phyloP scores from a whole-genome alignment of 257 asterid genomes.

The Henckelia pumila region DNA sequence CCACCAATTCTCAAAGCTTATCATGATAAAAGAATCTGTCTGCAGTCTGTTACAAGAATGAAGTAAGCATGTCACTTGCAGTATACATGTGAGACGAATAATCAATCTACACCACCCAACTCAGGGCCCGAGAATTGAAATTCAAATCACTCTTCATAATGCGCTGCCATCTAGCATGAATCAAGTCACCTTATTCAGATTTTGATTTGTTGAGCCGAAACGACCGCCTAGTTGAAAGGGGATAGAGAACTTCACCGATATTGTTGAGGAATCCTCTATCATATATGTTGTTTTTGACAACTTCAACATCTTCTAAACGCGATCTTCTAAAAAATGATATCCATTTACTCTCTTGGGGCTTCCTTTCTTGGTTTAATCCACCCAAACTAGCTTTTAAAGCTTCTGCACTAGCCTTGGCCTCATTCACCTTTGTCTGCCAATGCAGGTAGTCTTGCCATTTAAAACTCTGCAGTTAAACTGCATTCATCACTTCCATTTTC shows the following conservation, averaged over 20 bases:
- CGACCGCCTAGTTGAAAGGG: slow-evolving; percentile 68
- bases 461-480: slow-evolving; percentile 56
- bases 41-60: not conserved
- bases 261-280: slow-evolving; percentile 68
- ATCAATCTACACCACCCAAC: not conserved
- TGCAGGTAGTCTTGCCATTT: slow-evolving; percentile 88
- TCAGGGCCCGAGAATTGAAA: not conserved
- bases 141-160: slow-evolving; percentile 9
- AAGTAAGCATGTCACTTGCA: not conserved
- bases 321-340: slow-evolving; percentile 71
- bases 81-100: not conserved
- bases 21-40: no score
- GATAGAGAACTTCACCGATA: slow-evolving; percentile 55
- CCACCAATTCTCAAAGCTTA: not conserved
- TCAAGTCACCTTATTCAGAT: slow-evolving; percentile 41
- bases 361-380: slow-evolving; percentile 52
- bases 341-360: slow-evolving; percentile 72
- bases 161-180: slow-evolving; percentile 19
- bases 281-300: slow-evolving; percentile 64
- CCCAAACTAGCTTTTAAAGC: slow-evolving; percentile 74
- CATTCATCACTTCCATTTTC: not conserved
- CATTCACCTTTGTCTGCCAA: slow-evolving; percentile 80
- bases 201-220: slow-evolving; percentile 56
- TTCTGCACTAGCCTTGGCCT: slow-evolving; percentile 83
- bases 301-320: slow-evolving; percentile 57